Conservation (phyloP, 352 stramenopile species). For the Phytophthora citricola region DNA sequence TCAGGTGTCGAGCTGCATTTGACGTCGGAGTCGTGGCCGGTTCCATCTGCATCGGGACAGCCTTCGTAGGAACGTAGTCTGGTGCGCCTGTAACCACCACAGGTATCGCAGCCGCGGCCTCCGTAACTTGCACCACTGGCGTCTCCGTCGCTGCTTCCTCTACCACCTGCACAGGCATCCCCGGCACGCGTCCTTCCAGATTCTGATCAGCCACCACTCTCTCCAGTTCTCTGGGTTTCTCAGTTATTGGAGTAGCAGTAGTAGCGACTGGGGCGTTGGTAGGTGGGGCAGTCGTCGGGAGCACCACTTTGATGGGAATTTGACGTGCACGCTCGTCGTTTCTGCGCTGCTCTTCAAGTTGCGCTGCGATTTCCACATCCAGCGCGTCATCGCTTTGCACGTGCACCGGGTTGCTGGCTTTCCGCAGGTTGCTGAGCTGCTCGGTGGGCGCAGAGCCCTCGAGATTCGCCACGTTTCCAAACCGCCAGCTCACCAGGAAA, state of each 20-base stretch:
- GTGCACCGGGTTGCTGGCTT: conserved; percentile 22
- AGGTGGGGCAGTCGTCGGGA: conserved; percentile 17
- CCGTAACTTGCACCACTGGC: conserved; percentile 6
- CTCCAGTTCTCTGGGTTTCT: conserved; percentile 16
- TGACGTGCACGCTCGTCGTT: conserved; percentile 25
- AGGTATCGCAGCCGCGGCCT: conserved; percentile 6
- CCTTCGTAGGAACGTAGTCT: conserved; percentile 9
- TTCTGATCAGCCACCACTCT: conserved; percentile 15
- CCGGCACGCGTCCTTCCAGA: conserved; percentile 27
- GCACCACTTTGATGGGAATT: conserved; percentile 37
- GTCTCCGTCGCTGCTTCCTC: conserved; percentile 19
- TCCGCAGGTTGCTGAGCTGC: conserved; percentile 42
- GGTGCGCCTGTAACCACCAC: background rate
- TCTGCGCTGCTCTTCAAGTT: conserved; percentile 26
- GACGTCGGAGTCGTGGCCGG: conserved; percentile 6
- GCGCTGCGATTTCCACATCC: conserved; percentile 25
- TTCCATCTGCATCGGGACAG: background rate
- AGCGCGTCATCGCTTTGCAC: conserved; percentile 25
- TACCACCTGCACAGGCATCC: conserved; percentile 19
- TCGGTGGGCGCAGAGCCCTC: conserved; percentile 25
- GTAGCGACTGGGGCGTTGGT: conserved; percentile 13
- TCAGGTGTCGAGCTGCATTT: conserved; percentile 47
- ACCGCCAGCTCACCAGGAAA: conserved; percentile 34
- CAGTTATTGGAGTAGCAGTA: background rate
- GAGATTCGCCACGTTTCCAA: conserved; percentile 23